A percentile compares a stretch with the other conserved stretches of the same genome.
phyloP scores from a whole-genome alignment of 495 filamentous ascomycete genomes.

The Staphylotrichum longicolle region DNA sequence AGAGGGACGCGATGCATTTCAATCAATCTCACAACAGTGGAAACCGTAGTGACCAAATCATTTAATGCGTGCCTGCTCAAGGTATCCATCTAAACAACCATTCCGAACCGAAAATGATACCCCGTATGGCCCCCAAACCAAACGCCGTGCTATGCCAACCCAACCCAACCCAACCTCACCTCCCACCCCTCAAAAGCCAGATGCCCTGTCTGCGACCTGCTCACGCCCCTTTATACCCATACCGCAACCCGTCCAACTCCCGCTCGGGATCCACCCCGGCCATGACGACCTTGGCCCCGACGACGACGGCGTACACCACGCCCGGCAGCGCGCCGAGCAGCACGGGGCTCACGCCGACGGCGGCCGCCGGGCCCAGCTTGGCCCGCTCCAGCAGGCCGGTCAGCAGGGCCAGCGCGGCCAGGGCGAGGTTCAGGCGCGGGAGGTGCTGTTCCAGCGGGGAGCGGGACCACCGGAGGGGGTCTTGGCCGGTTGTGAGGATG shows the following conservation, averaged over 20 bases:
- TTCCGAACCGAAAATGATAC: no score
- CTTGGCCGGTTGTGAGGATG: no score
- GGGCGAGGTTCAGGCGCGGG: slow-evolving; percentile 47
- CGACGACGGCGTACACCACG: slow-evolving; percentile 46
- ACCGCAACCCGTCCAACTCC: slow-evolving; percentile 53
- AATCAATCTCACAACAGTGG: not conserved
- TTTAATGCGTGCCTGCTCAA: no score
- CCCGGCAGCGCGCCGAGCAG: slow-evolving; percentile 41
- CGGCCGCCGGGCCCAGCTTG: slow-evolving; percentile 17
- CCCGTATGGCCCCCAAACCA: not conserved
- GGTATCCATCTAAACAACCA: no score
- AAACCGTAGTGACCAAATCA: not conserved
- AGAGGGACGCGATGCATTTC: not conserved
- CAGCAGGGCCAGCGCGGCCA: slow-evolving; percentile 41
- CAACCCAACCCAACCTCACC: not conserved
- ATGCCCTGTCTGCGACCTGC: not conserved
- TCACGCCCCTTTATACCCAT: slow-evolving; percentile 58
- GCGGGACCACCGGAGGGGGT: no score
- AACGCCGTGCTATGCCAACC: not conserved
- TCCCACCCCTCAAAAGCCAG: not conserved
- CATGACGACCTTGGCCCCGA: slow-evolving; percentile 53
- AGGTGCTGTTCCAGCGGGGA: slow-evolving; percentile 47
- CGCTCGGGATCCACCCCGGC: slow-evolving; percentile 53
- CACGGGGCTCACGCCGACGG: slow-evolving; percentile 10
- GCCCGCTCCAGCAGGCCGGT: slow-evolving; percentile 31